Evolutionary conservation across 2,329 filamentous ascomycete species (phyloP).

Genomic region (Emergomyces pasteurianus): DNA sequence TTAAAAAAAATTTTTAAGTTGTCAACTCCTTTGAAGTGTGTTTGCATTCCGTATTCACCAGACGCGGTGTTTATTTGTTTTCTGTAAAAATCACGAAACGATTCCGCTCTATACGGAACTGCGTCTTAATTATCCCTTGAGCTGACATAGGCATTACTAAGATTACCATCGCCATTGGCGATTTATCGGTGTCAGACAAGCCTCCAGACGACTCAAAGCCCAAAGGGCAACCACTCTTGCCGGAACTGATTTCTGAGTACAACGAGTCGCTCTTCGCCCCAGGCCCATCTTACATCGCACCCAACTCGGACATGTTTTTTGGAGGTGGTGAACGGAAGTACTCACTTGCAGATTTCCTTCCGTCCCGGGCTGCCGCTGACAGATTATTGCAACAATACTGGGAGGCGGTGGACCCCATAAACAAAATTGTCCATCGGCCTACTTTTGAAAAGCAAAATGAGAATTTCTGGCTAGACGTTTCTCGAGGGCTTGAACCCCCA

Average conservation of each 20-base stretch:
- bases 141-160: not conserved
- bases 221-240: not conserved
- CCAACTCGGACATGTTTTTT: conserved; percentile 57
- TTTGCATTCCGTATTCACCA: not conserved
- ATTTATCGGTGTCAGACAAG: not conserved
- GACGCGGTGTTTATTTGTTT: not conserved
- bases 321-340: conserved; percentile 39
- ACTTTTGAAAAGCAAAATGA: conserved; percentile 55
- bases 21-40: not conserved
- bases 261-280: conserved; percentile 46
- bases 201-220: not conserved
- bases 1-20: no score
- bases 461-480: conserved; percentile 53
- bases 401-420: conserved; percentile 54
- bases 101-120: no score
- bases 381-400: conserved; percentile 57
- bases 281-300: conserved; percentile 54
- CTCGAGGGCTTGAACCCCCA: conserved; percentile 48
- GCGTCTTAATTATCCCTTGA: no score
- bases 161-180: not conserved
- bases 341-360: conserved; percentile 49
- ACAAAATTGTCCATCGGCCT: conserved; percentile 54
- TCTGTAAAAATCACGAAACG: not conserved
- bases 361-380: conserved; percentile 46
- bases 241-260: conserved; percentile 4